Conservation (phyloP, 2,329 filamentous ascomycete genomes). For the Penicillium sclerotigenum region DNA sequence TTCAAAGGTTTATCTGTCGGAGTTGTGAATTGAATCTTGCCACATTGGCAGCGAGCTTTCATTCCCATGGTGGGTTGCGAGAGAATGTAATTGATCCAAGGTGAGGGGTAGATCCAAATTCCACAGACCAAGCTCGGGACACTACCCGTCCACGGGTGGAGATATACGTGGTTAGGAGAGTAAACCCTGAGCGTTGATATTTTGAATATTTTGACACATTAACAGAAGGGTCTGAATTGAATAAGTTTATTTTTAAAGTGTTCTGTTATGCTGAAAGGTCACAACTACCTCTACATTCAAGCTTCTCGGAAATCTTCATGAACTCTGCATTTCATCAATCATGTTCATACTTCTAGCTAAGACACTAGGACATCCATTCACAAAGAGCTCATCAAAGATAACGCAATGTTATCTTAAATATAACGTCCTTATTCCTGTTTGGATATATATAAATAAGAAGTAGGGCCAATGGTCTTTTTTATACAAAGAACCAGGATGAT, state of each 20-base stretch:
- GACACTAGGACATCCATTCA: background rate
- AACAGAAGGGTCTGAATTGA: background rate
- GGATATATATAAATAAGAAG: too few species aligned
- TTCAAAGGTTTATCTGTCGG: constrained; percentile 58
- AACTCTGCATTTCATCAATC: background rate
- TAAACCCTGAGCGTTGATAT: background rate
- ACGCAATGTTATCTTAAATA: background rate
- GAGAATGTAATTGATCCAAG: background rate
- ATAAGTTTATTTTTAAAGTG: background rate
- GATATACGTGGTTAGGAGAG: background rate
- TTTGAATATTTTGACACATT: too few species aligned
- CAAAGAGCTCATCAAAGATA: background rate
- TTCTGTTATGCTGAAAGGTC: background rate
- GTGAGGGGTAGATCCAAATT: background rate
- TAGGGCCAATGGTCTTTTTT: background rate
- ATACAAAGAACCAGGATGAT: background rate
- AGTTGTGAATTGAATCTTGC: constrained; percentile 60
- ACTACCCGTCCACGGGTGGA: background rate
- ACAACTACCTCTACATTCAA: too few species aligned
- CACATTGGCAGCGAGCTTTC: constrained; percentile 65
- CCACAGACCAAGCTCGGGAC: background rate
- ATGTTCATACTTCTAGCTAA: background rate
- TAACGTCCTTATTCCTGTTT: background rate
- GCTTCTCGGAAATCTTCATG: too few species aligned
- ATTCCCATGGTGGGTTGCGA: constrained; percentile 38